Conservation (phyloP, 1,284 basidiomycete genomes). For the Puccinia coronata region DNA sequence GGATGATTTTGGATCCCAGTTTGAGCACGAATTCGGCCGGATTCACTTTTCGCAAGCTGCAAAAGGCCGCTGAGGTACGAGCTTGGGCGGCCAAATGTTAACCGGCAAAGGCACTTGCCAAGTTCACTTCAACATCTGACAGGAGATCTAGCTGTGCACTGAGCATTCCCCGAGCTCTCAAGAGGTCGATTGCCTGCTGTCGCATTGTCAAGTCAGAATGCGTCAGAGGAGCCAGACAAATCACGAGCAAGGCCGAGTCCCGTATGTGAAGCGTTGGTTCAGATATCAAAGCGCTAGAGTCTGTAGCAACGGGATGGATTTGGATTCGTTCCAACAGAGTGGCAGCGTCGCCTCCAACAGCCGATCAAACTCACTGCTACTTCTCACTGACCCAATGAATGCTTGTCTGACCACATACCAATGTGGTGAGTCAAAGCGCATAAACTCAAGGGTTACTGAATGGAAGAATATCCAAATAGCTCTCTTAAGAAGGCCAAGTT, state of each 20-base stretch:
- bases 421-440: background rate
- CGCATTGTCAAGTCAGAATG: conserved; percentile 36
- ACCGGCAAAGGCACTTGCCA: conserved; percentile 37
- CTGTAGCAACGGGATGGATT: conserved; percentile 21
- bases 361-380: conserved; percentile 40
- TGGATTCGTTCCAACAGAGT: conserved; percentile 40
- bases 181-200: conserved; percentile 39
- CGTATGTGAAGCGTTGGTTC: conserved; percentile 38
- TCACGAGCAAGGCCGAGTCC: conserved; percentile 6
- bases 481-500: conserved; percentile 7
- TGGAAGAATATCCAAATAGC: conserved; percentile 32
- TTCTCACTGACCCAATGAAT: conserved; percentile 35
- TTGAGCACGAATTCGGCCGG: conserved; percentile 21
- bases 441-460: too few relatives aligned
- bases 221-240: conserved; percentile 35
- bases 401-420: conserved; percentile 9
- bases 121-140: conserved; percentile 34
- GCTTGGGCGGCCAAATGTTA: conserved; percentile 36
- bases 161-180: conserved; percentile 17
- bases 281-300: conserved; percentile 23
- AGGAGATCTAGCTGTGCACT: conserved; percentile 5
- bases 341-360: conserved; percentile 32
- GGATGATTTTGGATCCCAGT: conserved; percentile 36
- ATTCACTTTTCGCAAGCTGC: conserved; percentile 7
- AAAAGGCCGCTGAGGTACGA: conserved; percentile 21